Base-by-base conservation (phyloP, 2,329 filamentous ascomycete species). In the Drechslerella dactyloides region DNA sequence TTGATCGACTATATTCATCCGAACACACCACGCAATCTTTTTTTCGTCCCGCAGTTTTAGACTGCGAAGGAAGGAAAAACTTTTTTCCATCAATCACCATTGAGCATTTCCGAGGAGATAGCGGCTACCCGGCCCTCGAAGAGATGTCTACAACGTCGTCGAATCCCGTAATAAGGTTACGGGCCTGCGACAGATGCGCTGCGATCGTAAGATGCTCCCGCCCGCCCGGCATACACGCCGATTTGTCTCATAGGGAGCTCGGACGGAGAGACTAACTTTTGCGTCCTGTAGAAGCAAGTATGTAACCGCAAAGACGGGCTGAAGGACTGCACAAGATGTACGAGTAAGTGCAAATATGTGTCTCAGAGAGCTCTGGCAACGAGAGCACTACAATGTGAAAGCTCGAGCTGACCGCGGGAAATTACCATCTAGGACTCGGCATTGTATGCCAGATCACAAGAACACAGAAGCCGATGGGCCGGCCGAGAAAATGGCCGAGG, bases 391-490 rank as follows among this genome's bases (percentile, higher is more conserved):
- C 27, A 30, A 37, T 19, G 10, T 48, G 40, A 5, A 51, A 53
- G 27, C 19, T 57, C 35, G 23, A 44, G 40, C 46, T 53, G 11
- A 51, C 64, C 30, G 61, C 53, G 13, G 44, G 27, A 15, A 19
- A 27, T 61, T 19, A 30, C 46, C 60, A 37, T 48, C 30, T 62
- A 74, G 73, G 73, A 59, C 52, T 74, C 52, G 73, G 69, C 21
- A 65, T 74, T 51, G 57, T 66, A 23, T 74, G 73, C 54, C 68
- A 66, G 44, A 74, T 74, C 48, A 69, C 73, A 44, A 63, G 73
- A 55, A 66, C 69, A 33, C 73, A 74, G 54, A 74, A 74, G 68
- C 73, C 73, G 21, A 74, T 74, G 73, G 73, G 73, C 21, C 53
- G 73, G 46, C 73, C 73, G 19, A 63, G 61, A 60, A 74, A 74